These are phyloP conservation scores for Backusella psychrophila DNA, from an alignment of 192 early-diverging fungal species.

Conservation along the genomic window DNA sequence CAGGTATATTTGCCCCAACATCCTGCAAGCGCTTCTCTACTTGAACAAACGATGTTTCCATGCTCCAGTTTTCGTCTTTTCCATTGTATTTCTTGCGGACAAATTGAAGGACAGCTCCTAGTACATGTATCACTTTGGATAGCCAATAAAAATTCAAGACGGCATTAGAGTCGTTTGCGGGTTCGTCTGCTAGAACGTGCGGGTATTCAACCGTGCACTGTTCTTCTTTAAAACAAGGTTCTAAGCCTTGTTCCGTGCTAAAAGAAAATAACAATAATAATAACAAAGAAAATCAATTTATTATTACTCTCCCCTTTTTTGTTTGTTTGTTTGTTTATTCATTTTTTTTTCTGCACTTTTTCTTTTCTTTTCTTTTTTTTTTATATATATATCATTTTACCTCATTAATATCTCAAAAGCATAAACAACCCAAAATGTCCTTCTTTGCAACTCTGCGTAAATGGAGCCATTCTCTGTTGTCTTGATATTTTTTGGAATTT, in stretches of 20 bases:
- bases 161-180: background rate
- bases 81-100: conserved; percentile 11
- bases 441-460: conserved; percentile 16
- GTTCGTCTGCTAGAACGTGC: conserved; percentile 14
- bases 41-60: background rate
- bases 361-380: too few relatives aligned
- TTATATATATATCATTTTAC: conserved; percentile 18
- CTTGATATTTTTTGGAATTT: background rate
- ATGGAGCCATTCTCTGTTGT: background rate
- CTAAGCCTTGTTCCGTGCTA: conserved; percentile 28
- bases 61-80: background rate
- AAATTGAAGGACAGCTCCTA: conserved; percentile 17
- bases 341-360: background rate
- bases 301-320: background rate
- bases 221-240: conserved; percentile 12
- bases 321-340: background rate
- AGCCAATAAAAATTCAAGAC: conserved; percentile 23
- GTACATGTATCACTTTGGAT: conserved; percentile 18
- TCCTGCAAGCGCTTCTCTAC: background rate
- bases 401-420: conserved; percentile 31
- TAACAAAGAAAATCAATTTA: background rate
- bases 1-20: background rate
- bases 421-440: conserved; percentile 31
- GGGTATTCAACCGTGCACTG: conserved; percentile 27
- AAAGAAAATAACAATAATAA: background rate